Evolutionary conservation across 192 early-diverging fungal genomes (phyloP).

Genomic region (Entomortierella parvispora): DNA sequence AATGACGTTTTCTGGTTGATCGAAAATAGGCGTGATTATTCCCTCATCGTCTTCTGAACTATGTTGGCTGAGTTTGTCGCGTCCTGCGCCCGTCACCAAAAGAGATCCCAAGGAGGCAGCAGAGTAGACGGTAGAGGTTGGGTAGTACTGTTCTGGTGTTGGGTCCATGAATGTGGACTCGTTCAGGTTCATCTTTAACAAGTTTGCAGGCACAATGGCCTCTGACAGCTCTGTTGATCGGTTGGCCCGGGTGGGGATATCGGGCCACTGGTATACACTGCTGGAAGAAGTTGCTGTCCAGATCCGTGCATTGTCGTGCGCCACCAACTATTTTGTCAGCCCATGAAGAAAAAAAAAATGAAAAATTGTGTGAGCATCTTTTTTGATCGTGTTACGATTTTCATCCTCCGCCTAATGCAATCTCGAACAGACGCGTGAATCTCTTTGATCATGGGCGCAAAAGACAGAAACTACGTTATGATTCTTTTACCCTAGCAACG

Average conservation of each 20-base stretch:
- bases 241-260: slow-evolving; percentile 68
- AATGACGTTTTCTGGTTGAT: slow-evolving; percentile 39
- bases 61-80: slow-evolving; percentile 45
- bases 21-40: slow-evolving; percentile 43
- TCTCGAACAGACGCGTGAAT: no score
- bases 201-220: slow-evolving; percentile 55
- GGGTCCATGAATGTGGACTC: slow-evolving; percentile 49
- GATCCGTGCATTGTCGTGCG: slow-evolving; percentile 84
- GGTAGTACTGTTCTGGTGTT: slow-evolving; percentile 52
- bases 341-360: background rate
- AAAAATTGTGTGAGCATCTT: background rate
- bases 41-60: slow-evolving; percentile 51
- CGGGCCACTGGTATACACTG: slow-evolving; percentile 86
- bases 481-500: slow-evolving; percentile 77
- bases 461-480: no score
- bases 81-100: slow-evolving; percentile 9
- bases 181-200: slow-evolving; percentile 57
- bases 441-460: background rate
- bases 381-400: background rate
- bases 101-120: slow-evolving; percentile 50
- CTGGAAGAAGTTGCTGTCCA: slow-evolving; percentile 93
- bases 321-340: slow-evolving; percentile 67
- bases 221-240: slow-evolving; percentile 35
- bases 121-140: slow-evolving; percentile 51
- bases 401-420: background rate